Evolutionary conservation across 139 green algal genomes (phyloP).

Genomic region (Chlorella sp.): DNA sequence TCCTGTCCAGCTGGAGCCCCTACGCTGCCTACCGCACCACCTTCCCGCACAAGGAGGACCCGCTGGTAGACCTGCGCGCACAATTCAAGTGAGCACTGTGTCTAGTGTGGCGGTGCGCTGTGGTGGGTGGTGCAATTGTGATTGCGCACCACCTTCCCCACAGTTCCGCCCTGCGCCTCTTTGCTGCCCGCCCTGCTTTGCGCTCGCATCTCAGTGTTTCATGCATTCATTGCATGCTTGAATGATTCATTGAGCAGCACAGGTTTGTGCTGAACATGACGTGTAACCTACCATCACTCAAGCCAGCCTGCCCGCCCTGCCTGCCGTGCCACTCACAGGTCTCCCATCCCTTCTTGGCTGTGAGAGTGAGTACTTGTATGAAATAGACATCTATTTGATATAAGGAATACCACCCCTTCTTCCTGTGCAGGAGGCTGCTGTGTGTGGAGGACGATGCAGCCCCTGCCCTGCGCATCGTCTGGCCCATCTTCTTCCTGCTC

Average conservation of each 20-base stretch:
- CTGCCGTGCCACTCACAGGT: too few relatives aligned
- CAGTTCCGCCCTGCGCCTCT: neutral
- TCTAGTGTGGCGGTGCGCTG: neutral
- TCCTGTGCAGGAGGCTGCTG: conserved; percentile 1
- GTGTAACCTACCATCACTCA: too few relatives aligned
- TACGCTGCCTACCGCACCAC: conserved; percentile 20
- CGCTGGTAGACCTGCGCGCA: neutral
- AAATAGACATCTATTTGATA: too few relatives aligned
- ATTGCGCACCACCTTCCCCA: neutral
- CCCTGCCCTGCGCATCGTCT: neutral
- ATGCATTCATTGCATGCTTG: too few relatives aligned
- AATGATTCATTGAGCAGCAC: too few relatives aligned
- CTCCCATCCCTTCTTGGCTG: too few relatives aligned
- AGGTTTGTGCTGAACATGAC: too few relatives aligned
- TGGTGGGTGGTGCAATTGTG: neutral
- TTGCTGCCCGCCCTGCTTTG: neutral
- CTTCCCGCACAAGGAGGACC: neutral
- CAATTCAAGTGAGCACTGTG: conserved; percentile 1
- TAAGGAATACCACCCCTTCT: too few relatives aligned
- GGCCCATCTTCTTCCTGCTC: conserved; percentile 25
- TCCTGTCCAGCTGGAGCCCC: conserved; percentile 14
- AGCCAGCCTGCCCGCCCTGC: too few relatives aligned
- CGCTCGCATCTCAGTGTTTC: too few relatives aligned
- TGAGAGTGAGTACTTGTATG: too few relatives aligned
- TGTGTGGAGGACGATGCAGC: neutral